Base-by-base conservation (phyloP, 140 eudicot species). In the Stevia rebaudiana region DNA sequence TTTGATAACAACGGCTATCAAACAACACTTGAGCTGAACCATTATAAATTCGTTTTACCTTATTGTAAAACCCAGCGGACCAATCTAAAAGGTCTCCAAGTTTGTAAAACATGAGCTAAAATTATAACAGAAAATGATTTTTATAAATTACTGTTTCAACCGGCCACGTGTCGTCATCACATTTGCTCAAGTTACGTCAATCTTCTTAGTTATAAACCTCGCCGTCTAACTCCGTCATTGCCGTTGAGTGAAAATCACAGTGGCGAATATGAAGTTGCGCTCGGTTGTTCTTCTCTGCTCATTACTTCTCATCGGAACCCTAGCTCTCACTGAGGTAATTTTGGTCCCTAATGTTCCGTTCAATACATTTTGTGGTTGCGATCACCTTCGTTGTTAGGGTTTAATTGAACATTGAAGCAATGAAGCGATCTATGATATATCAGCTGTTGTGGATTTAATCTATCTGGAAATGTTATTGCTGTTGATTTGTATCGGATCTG, bases 291-390 rank as follows among this genome's bases (percentile, higher is more conserved):
- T 83, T 10, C 21, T 86, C 7, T 80, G 76, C 77, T 74, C 63
- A 36, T 46, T 83, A 0, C 71, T 76, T 35, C 54, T 86, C 55
- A 23, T 77, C 73, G 94, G 86, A 76, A 68, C 81, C 78, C 82
- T 85, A 63, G 61, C 80, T 30, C 56, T 62, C 55, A 44, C 81
- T 46, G 25, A 48, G 54, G 54, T 48, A 18, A 47, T 6, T 48
- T 25, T 18, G 2, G 18, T 17, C n/a, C 54, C 28, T 18, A 52
- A 53, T n/a, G 30, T 40, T 50, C 37, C 8, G 17, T 30, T 28
- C 8, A 24, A 3, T 39, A 24, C 12, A 6, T 52, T 13, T 54
- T 72, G 0, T 37, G 13, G 35, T 74, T 50, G 35, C 50, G 21
- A 68, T 77, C 67, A 36, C 36, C 35, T 47, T 17, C 36, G 13